Percentiles rank a stretch among this genome's conserved stretches.
These are phyloP conservation scores for Kurtzmaniella quercitrusa DNA, from an alignment of 1,139 yeast genomes.

Conservation along the genomic window DNA sequence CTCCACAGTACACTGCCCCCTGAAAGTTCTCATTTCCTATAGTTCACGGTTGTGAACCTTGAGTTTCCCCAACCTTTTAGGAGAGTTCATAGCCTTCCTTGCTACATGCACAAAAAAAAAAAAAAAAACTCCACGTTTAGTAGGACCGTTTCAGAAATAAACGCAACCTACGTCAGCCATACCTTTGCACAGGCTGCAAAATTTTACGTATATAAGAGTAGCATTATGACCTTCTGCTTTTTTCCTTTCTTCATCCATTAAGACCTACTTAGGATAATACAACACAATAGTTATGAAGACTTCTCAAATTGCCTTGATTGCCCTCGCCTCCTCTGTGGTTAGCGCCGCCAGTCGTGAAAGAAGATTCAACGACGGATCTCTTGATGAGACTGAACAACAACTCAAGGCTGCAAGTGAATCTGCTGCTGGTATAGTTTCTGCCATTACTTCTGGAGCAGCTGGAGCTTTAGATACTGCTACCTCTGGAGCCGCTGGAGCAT, in stretches of 20 bases:
- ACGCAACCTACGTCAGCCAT: neutral
- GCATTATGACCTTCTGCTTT: neutral
- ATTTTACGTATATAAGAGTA: neutral
- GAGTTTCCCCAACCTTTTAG: neutral
- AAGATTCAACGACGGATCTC: conserved; percentile 9
- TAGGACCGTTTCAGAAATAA: neutral
- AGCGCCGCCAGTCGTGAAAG: conserved; percentile 9
- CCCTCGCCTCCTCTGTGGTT: conserved; percentile 13
- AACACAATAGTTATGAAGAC: conserved; percentile 11
- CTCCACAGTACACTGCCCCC: neutral
- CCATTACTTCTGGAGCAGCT: conserved; percentile 10
- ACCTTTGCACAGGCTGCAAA: neutral
- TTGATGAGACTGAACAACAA: neutral
- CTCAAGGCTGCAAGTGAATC: neutral
- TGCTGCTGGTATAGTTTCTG: conserved; percentile 5
- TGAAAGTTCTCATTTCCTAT: conserved; percentile 2
- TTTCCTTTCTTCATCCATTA: neutral
- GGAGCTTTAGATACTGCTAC: conserved; percentile 9
- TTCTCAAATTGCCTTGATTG: conserved; percentile 13
- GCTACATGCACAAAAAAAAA: neutral
- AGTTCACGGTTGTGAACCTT: neutral
- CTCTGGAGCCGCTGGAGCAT: conserved; percentile 13
- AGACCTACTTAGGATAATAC: neutral
- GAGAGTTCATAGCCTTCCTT: neutral
- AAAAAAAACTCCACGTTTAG: neutral